Evolutionary conservation across 306 rosid genomes (phyloP), one percentile per base, ranked within the genome.

Genomic region (Luffa aegyptiaca): DNA sequence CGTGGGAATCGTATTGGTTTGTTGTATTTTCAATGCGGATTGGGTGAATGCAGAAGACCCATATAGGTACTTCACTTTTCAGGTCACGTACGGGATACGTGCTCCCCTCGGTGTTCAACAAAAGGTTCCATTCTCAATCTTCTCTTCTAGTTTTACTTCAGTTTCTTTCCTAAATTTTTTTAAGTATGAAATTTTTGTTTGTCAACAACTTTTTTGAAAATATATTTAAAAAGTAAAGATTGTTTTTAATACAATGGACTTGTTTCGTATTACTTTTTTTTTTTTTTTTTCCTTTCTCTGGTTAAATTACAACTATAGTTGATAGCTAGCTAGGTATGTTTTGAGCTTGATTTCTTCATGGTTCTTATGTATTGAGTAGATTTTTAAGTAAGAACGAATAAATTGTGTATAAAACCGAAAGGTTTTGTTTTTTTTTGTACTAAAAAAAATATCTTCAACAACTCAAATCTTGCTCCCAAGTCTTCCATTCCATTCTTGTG

Each of bases 71-170:
- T 92, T 70, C 82, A 89, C 91, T 3, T 90, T 96, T 96, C 81
- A 76, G 79, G 82, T 92, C 49, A 89, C 96, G 26, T 55, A 85
- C 1, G 97, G 98, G 53, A 83, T 87, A 36, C 83, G 90, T 76
- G 86, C 69, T 81, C 97, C 98, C 4, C 90, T 92, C 61, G 97
- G 97, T 72, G 64, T 80, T 75, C 87, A 91, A 58, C 98, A 92
- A 79, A 86, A 84, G 96, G 97, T 57, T 57, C 33, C 63, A 6
- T 20, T 57, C 63, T 20, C 10, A 56, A 56, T 5, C n/a, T 17
- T 56, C 11, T 0, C 0, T 52, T 12, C 14, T 52, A 26, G 31
- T 26, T 26, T 26, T 26, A 26, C 31, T 26, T 26, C 31, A 26
- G 0, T 52, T 14, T 3, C 1, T 13, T 3, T 14, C 14, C 4